These are phyloP conservation scores for Scheffersomyces stipitis DNA, from an alignment of 805 yeast genomes.

Conservation along the genomic window DNA sequence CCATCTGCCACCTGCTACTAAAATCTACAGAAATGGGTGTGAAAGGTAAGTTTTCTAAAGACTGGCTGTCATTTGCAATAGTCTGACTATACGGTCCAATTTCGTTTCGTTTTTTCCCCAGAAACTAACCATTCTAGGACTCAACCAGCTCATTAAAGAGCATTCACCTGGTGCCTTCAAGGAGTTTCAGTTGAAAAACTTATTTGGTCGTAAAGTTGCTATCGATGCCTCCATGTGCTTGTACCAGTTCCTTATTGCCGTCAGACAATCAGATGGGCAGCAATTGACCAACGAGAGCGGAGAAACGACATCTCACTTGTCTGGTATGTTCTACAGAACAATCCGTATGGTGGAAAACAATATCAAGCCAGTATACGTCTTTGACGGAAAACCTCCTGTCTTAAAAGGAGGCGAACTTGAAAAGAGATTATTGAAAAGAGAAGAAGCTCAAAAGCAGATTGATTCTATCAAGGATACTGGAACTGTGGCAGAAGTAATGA, in stretches of 20 bases:
- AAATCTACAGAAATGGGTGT: conserved; percentile 34
- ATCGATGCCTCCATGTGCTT: conserved; percentile 96
- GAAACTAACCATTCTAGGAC: conserved; percentile 59
- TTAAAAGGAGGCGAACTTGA: conserved; percentile 90
- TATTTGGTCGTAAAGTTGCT: conserved; percentile 96
- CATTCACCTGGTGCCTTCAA: conserved; percentile 83
- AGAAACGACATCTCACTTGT: conserved; percentile 86
- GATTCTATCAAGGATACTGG: conserved; percentile 80
- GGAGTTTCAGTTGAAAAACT: conserved; percentile 75
- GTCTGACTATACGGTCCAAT: too few relatives aligned
- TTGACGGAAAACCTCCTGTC: conserved; percentile 97
- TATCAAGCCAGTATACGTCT: conserved; percentile 94
- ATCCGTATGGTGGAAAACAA: conserved; percentile 86
- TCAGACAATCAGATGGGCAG: conserved; percentile 95
- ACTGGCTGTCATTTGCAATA: too few relatives aligned
- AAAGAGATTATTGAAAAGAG: conserved; percentile 77
- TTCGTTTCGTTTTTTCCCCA: too few relatives aligned
- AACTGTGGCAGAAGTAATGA: conserved; percentile 70
- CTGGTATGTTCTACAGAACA: conserved; percentile 96
- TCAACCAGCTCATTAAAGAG: conserved; percentile 83
- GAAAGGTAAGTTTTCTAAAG: conserved; percentile 23
- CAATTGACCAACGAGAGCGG: conserved; percentile 87
- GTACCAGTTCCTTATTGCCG: conserved; percentile 94
- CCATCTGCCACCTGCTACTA: too few relatives aligned
- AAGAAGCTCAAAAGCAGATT: conserved; percentile 75